Base-by-base conservation (phyloP, 2,329 filamentous ascomycete genomes). In the Penicillium aurantiogriseum region DNA sequence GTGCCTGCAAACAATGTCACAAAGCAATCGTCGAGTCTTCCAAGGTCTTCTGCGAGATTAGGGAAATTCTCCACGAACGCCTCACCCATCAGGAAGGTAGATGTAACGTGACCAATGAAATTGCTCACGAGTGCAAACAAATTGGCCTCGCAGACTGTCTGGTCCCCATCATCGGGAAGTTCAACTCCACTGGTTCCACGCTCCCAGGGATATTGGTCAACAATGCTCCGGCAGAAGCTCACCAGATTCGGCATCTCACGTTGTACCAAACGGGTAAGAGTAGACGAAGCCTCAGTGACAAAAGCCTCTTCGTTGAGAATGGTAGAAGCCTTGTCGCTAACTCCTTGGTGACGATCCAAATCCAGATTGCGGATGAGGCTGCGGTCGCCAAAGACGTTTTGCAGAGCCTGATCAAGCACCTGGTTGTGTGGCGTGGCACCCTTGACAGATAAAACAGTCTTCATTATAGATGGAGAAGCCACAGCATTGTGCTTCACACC, bases 171-270 rank as follows among this genome's bases (percentile, higher is more conserved):
- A 17, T 80, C 79, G 4, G 75, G 67, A 10, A 77, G 69, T 2
- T 72, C 71, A 1, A 82, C 74, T 10, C 77, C 71, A 23, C 54
- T 57, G 19, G 76, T 79, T n/a, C 70, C 73, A 35, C 83, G 80
- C 67, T 89, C 86, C 86, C 86, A 88, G 2, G 77, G 76, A 63
- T 80, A 79, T 59, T 87, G 83, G 65, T 89, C 86, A 25, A 88
- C 83, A 2, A 80, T 74, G 19, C 83, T 86, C 8, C 79, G 75
- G 38, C 79, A 80, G 63, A 86, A 87, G 0, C 84, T 85, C 39
- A 88, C 79, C 35, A 89, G 69, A 52, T 84, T 81, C 5, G 82
- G 80, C 11, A 83, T 75, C 19, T 79, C 76, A 7, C 72, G 68
- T 58, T 81, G 73, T 6, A 80, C 71, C 55, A 72, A 73, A 39